phyloP scores from a whole-genome alignment of 1,139 yeast genomes.

The Debaryomyces nepalensis region DNA sequence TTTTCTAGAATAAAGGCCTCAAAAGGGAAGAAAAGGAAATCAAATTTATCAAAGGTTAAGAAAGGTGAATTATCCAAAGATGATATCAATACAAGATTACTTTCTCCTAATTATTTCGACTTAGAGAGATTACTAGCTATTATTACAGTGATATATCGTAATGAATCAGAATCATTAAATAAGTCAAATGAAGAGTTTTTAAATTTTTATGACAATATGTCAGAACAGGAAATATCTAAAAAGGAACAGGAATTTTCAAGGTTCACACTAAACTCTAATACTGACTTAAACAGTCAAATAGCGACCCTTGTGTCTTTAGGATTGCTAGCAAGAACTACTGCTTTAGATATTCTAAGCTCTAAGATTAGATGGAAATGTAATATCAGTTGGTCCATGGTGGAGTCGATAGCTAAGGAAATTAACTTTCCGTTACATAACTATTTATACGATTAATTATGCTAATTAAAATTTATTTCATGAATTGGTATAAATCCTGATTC shows the following conservation, averaged over 20 bases:
- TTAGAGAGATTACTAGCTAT: slow-evolving; percentile 72
- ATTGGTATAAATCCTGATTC: slow-evolving; percentile 33
- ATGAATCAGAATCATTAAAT: slow-evolving; percentile 37
- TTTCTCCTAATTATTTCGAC: slow-evolving; percentile 67
- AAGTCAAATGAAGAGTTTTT: slow-evolving; percentile 30
- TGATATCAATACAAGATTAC: slow-evolving; percentile 56
- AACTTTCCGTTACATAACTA: slow-evolving; percentile 60
- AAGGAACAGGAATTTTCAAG: slow-evolving; percentile 38
- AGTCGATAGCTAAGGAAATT: slow-evolving; percentile 54
- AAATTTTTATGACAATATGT: slow-evolving; percentile 33
- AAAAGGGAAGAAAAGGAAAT: slow-evolving; percentile 40
- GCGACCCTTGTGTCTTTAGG: slow-evolving; percentile 64
- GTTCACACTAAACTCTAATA: slow-evolving; percentile 42
- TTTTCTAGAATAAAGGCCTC: slow-evolving; percentile 64
- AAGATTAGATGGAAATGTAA: slow-evolving; percentile 69
- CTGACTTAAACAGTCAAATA: slow-evolving; percentile 60
- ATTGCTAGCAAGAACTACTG: slow-evolving; percentile 51
- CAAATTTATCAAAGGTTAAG: slow-evolving; percentile 31
- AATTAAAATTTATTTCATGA: slow-evolving; percentile 27
- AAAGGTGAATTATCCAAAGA: slow-evolving; percentile 45
- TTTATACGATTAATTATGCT: slow-evolving; percentile 31
- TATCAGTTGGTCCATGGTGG: slow-evolving; percentile 56
- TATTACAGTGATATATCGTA: slow-evolving; percentile 58
- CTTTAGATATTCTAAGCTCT: slow-evolving; percentile 62
- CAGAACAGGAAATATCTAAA: slow-evolving; percentile 36